These are phyloP conservation scores for Aspergillus udagawae DNA, from an alignment of 2,329 filamentous ascomycete species.

Conservation along the genomic window DNA sequence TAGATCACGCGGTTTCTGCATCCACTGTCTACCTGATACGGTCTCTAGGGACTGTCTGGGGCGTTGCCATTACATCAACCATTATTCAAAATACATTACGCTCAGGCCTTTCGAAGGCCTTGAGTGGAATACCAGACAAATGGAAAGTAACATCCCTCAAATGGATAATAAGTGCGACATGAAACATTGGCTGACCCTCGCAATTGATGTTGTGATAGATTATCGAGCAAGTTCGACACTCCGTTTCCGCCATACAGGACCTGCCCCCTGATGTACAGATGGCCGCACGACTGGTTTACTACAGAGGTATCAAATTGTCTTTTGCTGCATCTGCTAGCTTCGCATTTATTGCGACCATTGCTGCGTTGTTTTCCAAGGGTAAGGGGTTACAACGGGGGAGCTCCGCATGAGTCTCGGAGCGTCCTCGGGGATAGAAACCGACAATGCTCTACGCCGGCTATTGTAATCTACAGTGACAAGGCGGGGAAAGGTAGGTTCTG, in stretches of 20 bases:
- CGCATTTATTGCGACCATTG: slow-evolving; percentile 47
- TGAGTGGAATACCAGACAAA: slow-evolving; percentile 56
- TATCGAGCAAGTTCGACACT: slow-evolving; percentile 60
- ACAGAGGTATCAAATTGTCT: slow-evolving; percentile 54
- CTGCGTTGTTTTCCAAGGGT: slow-evolving; percentile 45
- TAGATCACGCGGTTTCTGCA: slow-evolving; percentile 60
- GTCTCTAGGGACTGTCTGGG: slow-evolving; percentile 61
- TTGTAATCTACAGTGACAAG: not conserved
- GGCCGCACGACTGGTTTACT: slow-evolving; percentile 56
- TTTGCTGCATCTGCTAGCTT: slow-evolving; percentile 55
- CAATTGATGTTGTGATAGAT: slow-evolving; percentile 40
- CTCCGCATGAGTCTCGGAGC: not conserved
- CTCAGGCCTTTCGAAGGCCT: slow-evolving; percentile 49
- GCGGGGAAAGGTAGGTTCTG: not conserved
- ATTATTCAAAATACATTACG: slow-evolving; percentile 61
- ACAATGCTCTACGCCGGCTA: not conserved
- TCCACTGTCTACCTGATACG: slow-evolving; percentile 62
- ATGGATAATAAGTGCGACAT: not conserved
- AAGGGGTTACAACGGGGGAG: slow-evolving; percentile 23
- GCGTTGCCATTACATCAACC: slow-evolving; percentile 59
- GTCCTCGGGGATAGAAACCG: not conserved
- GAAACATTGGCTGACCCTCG: slow-evolving; percentile 23
- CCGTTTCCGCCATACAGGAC: slow-evolving; percentile 52
- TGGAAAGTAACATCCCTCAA: slow-evolving; percentile 48
- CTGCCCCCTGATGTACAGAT: slow-evolving; percentile 56